Conservation (phyloP, 306 rosid genomes). For the Vachellia collinsii region DNA sequence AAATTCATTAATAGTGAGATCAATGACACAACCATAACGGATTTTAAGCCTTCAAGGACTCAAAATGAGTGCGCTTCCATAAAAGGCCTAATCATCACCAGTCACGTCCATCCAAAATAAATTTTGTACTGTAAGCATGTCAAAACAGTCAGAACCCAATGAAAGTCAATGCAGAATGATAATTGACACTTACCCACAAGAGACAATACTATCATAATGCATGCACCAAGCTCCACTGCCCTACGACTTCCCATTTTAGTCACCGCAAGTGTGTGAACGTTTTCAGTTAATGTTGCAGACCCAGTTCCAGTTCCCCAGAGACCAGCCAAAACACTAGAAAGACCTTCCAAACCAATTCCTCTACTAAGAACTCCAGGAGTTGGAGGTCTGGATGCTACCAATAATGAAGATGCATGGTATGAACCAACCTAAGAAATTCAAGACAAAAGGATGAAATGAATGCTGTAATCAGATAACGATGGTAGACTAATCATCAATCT, state of each 20-base stretch:
- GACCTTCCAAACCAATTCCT: slow-evolving; percentile 97
- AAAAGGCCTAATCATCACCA: neutral
- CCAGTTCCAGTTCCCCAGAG: slow-evolving; percentile 99
- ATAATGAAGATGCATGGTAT: slow-evolving; percentile 90
- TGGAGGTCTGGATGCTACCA: slow-evolving; percentile 99
- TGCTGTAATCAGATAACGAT: slow-evolving; percentile 23
- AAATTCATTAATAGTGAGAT: slow-evolving; percentile 12
- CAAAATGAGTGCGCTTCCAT: slow-evolving; percentile 6
- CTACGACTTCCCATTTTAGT: slow-evolving; percentile 99
- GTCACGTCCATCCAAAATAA: neutral
- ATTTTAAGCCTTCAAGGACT: neutral
- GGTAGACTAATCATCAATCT: slow-evolving; percentile 13
- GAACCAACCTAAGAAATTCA: slow-evolving; percentile 81
- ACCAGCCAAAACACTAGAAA: slow-evolving; percentile 91
- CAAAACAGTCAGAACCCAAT: slow-evolving; percentile 11
- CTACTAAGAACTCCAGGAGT: slow-evolving; percentile 93
- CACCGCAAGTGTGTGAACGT: slow-evolving; percentile 94
- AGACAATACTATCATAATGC: slow-evolving; percentile 76
- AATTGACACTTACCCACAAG: slow-evolving; percentile 71
- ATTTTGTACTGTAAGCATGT: neutral
- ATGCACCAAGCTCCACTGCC: slow-evolving; percentile 96
- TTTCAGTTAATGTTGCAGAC: slow-evolving; percentile 89
- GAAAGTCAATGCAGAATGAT: slow-evolving; percentile 35
- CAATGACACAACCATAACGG: slow-evolving; percentile 15
- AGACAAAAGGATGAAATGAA: slow-evolving; percentile 44